Percentiles rank a stretch among this genome's conserved stretches.
phyloP scores from a whole-genome alignment of 73 alveolate genomes.

The Paramecium biaurelia region DNA sequence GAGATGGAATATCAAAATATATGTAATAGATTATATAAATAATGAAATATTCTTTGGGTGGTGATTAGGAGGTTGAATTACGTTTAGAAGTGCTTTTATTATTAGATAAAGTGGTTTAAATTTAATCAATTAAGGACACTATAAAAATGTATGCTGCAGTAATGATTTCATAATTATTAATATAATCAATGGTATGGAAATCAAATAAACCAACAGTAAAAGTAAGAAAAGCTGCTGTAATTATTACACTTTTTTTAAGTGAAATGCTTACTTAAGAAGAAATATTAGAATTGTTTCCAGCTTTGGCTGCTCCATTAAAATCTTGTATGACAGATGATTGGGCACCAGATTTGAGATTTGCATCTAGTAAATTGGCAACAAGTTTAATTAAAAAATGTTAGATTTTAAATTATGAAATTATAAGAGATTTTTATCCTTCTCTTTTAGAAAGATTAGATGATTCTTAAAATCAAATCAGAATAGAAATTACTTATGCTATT shows the following conservation, averaged over 20 bases:
- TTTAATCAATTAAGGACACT: conserved; percentile 70
- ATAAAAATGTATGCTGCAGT: conserved; percentile 70
- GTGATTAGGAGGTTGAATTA: conserved; percentile 82
- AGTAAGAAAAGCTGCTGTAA: conserved; percentile 94
- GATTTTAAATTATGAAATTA: conserved; percentile 81
- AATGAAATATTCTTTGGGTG: conserved; percentile 75
- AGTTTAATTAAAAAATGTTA: conserved; percentile 69
- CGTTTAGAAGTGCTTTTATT: conserved; percentile 82
- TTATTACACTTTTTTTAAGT: conserved; percentile 68
- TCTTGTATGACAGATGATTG: conserved; percentile 94
- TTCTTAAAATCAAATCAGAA: conserved; percentile 90
- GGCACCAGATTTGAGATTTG: conserved; percentile 94
- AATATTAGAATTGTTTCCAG: conserved; percentile 74
- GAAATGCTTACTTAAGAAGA: conserved; percentile 78
- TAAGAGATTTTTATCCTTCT: conserved; percentile 86
- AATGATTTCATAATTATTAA: conserved; percentile 67
- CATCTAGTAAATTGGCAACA: conserved; percentile 81
- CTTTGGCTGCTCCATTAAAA: conserved; percentile 82
- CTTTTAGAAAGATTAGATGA: conserved; percentile 95
- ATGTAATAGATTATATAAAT: conserved; percentile 76
- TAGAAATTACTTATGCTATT: conserved; percentile 82
- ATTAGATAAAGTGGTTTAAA: conserved; percentile 73
- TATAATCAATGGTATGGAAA: conserved; percentile 90
- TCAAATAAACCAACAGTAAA: conserved; percentile 92
- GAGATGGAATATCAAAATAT: conserved; percentile 75